Evolutionary conservation across 2,329 filamentous ascomycete genomes (phyloP), one percentile per base, ranked within the genome.

Genomic region (Talaromyces sp.): DNA sequence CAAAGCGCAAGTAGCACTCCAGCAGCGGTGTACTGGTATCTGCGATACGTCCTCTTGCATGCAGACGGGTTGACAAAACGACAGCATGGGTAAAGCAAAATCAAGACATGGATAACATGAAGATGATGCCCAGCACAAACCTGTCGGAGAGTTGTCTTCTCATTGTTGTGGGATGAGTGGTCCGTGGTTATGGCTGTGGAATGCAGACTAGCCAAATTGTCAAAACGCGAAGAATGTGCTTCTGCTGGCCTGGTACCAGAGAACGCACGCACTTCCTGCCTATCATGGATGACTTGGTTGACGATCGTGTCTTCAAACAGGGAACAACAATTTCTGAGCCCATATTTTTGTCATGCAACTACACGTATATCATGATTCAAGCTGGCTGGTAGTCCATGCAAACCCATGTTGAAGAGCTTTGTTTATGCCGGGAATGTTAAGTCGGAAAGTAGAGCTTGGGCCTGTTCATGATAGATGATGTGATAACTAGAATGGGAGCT

Each of bases 171-270:
- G 50, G 35, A 59, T 41, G 31, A n/a, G 43, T 27, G 52, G n/a
- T 58, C n/a, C 37, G 31, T 59, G 52, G 43, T 31, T 52, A 54
- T 59, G 59, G 33, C 45, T 13, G 62, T 50, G 64, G 64, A 65
- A 65, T 65, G 64, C 35, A 33, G 35, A 65, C 52, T 65, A 57
- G 33, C 43, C n/a, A 50, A 62, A 11, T 35, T 52, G 45, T 45
- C 64, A 45, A 61, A 45, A 62, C 64, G 64, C 64, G 64, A 65
- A 65, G 64, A 65, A 65, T 65, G 64, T 37, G 52, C 35, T 41
- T 27, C 59, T 45, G 19, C 62, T 62, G 22, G 41, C 27, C 33
- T 14, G 13, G n/a, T 35, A 35, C 31, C 24, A n/a, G 14, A 50
- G 31, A 35, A 41, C 22, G 31, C 31, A 50, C 9, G 11, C 16